phyloP scores from a whole-genome alignment of 164 flowering plant genomes.

The Annona squamosa region DNA sequence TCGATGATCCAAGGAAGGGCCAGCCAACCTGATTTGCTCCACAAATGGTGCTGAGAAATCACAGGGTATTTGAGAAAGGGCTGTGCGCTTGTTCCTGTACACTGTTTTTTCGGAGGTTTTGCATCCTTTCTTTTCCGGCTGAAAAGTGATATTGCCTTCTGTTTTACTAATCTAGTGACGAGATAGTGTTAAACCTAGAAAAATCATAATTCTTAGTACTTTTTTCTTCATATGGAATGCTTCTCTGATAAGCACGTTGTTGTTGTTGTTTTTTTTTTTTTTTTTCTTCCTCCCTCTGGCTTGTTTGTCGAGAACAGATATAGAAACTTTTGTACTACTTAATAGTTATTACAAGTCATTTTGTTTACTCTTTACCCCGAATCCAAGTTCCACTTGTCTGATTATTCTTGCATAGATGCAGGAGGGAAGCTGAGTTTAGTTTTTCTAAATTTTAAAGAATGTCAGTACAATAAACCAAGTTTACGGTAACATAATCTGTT shows the following conservation, averaged over 20 bases:
- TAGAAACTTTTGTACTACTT: background rate
- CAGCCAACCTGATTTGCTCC: background rate
- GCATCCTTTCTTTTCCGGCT: constrained; percentile 15
- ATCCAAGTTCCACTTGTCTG: background rate
- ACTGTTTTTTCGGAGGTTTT: constrained; percentile 7
- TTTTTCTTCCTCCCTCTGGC: background rate
- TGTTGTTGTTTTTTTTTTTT: background rate
- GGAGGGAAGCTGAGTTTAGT: too few species aligned
- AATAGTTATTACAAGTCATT: background rate
- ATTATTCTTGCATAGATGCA: too few species aligned
- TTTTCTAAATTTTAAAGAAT: too few species aligned
- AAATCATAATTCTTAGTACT: constrained; percentile 1
- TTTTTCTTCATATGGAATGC: background rate
- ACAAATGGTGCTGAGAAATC: background rate
- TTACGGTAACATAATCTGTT: too few species aligned
- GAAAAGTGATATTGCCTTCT: background rate
- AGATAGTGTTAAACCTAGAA: constrained; percentile 6
- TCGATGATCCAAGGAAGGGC: background rate
- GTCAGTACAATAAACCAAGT: too few species aligned
- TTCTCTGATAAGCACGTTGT: background rate
- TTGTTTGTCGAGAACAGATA: background rate
- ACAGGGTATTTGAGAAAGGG: background rate
- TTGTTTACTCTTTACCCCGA: background rate
- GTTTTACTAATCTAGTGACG: constrained; percentile 4
- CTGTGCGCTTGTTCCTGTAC: constrained; percentile 3